A percentile compares a stretch with the other conserved stretches of the same genome.
Evolutionary conservation across 768 basidiomycete species (phyloP).

Genomic region (Tremella fuciformis): DNA sequence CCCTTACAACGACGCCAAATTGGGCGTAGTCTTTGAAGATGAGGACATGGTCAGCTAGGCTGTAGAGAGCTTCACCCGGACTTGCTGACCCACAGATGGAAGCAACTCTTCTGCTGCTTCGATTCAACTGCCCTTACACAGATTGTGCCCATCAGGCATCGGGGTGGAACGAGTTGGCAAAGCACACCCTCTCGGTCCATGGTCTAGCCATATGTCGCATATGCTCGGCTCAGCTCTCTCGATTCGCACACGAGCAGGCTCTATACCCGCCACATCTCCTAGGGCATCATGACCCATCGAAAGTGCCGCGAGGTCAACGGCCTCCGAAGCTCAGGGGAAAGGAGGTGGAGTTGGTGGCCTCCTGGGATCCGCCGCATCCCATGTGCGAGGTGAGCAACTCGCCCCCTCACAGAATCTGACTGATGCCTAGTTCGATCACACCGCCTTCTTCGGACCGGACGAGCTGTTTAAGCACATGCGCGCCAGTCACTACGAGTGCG

Average conservation of each 20-base stretch:
- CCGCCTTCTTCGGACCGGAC: constrained; percentile 89
- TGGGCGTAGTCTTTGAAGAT: constrained; percentile 82
- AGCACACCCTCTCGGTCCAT: constrained; percentile 75
- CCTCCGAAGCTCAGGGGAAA: constrained; percentile 38
- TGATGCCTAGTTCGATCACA: constrained; percentile 68
- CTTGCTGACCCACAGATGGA: constrained; percentile 64
- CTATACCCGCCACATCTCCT: constrained; percentile 69
- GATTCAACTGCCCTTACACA: constrained; percentile 87
- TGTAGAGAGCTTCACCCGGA: background rate
- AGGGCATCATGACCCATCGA: constrained; percentile 72
- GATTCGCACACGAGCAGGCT: constrained; percentile 92
- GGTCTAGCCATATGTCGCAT: constrained; percentile 79
- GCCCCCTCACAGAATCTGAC: background rate
- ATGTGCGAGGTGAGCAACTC: constrained; percentile 49
- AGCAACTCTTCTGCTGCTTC: constrained; percentile 80
- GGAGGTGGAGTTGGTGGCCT: constrained; percentile 47
- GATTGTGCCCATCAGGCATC: constrained; percentile 78
- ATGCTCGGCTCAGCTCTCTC: constrained; percentile 84
- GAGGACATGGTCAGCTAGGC: constrained; percentile 57
- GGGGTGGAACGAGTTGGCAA: constrained; percentile 85
- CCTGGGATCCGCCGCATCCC: constrained; percentile 51
- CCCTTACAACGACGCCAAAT: constrained; percentile 50
- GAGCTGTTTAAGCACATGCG: constrained; percentile 93
- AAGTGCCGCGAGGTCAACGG: constrained; percentile 50
- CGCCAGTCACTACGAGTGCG: constrained; percentile 91